phyloP scores from a whole-genome alignment of 202 grass and related monocot genomes.

The Panicum hallii region DNA sequence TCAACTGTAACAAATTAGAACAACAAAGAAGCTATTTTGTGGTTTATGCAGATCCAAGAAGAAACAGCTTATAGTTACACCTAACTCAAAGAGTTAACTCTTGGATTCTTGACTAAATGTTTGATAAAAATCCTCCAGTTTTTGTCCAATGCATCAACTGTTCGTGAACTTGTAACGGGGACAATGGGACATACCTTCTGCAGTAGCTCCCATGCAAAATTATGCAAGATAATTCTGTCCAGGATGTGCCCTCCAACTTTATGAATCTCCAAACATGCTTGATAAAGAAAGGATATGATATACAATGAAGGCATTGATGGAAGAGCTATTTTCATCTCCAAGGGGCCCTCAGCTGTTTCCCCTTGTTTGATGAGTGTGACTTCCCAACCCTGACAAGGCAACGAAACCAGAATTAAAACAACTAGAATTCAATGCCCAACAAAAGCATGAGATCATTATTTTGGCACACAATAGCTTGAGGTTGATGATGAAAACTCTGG shows the following conservation, averaged over 20 bases:
- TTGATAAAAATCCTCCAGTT: slow-evolving; percentile 22
- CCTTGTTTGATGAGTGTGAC: slow-evolving; percentile 95
- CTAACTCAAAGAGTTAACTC: slow-evolving; percentile 11
- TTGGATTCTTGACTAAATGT: slow-evolving; percentile 14
- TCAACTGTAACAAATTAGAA: background rate
- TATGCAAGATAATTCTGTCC: slow-evolving; percentile 79
- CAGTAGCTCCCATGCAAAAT: slow-evolving; percentile 88
- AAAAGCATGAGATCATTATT: slow-evolving; percentile 13
- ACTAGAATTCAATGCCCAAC: slow-evolving; percentile 9
- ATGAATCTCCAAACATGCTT: slow-evolving; percentile 97
- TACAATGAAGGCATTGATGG: slow-evolving; percentile 98
- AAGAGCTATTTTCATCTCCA: slow-evolving; percentile 95
- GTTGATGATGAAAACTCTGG: slow-evolving; percentile 17
- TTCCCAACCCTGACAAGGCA: slow-evolving; percentile 94
- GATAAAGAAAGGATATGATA: slow-evolving; percentile 91
- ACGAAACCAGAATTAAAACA: slow-evolving; percentile 47
- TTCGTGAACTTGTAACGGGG: slow-evolving; percentile 36
- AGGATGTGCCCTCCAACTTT: slow-evolving; percentile 97
- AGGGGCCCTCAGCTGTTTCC: slow-evolving; percentile 66
- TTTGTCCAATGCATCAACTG: slow-evolving; percentile 7
- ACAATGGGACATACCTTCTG: slow-evolving; percentile 74
- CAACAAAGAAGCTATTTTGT: slow-evolving; percentile 21
- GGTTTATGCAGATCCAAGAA: slow-evolving; percentile 1
- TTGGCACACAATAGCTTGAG: slow-evolving; percentile 38
- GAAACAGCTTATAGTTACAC: slow-evolving; percentile 42